Percentiles rank a stretch among this genome's conserved stretches.
Evolutionary conservation across 2,329 filamentous ascomycete species (phyloP).

Genomic region (Pezicula rhizophila): DNA sequence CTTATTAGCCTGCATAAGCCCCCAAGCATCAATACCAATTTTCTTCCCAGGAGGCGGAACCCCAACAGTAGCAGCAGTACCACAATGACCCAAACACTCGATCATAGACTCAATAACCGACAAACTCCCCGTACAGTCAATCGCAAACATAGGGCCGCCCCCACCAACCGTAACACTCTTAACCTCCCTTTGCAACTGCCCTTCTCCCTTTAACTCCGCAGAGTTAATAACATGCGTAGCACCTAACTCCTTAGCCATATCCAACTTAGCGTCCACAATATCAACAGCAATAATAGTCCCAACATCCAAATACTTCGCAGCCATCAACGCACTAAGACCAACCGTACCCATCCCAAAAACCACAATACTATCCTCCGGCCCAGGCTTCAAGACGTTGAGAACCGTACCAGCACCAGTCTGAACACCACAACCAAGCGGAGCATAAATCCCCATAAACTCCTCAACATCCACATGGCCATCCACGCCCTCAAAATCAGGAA

Average conservation of each 20-base stretch:
- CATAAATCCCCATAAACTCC: slow-evolving; percentile 22
- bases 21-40: slow-evolving; percentile 23
- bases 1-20: slow-evolving; percentile 24
- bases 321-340: slow-evolving; percentile 32
- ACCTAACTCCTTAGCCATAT: slow-evolving; percentile 35
- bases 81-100: slow-evolving; percentile 24
- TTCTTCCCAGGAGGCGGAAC: slow-evolving; percentile 21
- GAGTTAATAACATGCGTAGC: slow-evolving; percentile 36
- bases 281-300: slow-evolving; percentile 38
- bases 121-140: slow-evolving; percentile 28
- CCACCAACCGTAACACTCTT: slow-evolving; percentile 17
- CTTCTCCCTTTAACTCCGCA: slow-evolving; percentile 7
- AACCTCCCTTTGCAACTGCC: slow-evolving; percentile 25
- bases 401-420: slow-evolving; percentile 36
- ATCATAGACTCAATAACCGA: slow-evolving; percentile 26
- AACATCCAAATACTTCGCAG: slow-evolving; percentile 25
- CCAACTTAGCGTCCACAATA: slow-evolving; percentile 34
- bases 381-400: slow-evolving; percentile 28
- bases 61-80: slow-evolving; percentile 29
- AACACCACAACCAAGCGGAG: slow-evolving; percentile 35
- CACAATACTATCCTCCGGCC: slow-evolving; percentile 23
- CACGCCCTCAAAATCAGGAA: slow-evolving; percentile 9
- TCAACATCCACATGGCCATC: background rate
- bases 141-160: slow-evolving; percentile 22
- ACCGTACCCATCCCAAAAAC: slow-evolving; percentile 34